phyloP scores from a whole-genome alignment of 192 early-diverging fungal genomes.

The Gonapodya prolifera region DNA sequence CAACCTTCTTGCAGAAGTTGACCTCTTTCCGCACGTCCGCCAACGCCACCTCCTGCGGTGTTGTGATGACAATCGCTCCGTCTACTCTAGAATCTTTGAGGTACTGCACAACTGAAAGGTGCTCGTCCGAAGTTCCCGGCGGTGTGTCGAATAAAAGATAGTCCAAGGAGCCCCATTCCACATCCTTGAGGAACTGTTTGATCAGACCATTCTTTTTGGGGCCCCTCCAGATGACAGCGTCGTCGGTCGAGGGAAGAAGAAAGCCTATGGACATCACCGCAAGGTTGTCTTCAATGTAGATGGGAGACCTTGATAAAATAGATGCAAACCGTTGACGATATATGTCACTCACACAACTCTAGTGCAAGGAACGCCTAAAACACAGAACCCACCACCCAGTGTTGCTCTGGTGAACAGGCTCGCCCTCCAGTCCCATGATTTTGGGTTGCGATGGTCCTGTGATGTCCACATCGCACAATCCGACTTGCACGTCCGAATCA shows the following conservation, averaged over 20 bases:
- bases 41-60: conserved; percentile 79
- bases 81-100: conserved; percentile 62
- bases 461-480: conserved; percentile 91
- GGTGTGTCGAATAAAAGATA: conserved; percentile 93
- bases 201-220: conserved; percentile 89
- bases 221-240: conserved; percentile 91
- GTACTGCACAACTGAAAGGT: conserved; percentile 72
- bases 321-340: conserved; percentile 34
- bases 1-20: conserved; percentile 87
- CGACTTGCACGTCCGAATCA: conserved; percentile 17
- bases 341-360: not conserved
- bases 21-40: conserved; percentile 97
- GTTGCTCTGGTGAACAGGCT: conserved; percentile 69
- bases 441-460: conserved; percentile 91
- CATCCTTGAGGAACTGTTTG: conserved; percentile 92
- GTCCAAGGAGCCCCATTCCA: conserved; percentile 85
- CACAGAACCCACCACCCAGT: conserved; percentile 73
- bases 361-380: not conserved
- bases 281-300: conserved; percentile 22
- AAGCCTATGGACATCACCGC: conserved; percentile 90
- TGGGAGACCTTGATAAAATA: conserved; percentile 17
- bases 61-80: conserved; percentile 85
- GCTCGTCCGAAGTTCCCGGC: conserved; percentile 93
- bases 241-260: conserved; percentile 71
- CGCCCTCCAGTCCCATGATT: conserved; percentile 75